Evolutionary conservation across 352 stramenopile genomes (phyloP).

Genomic region (Globisporangium alternatum): DNA sequence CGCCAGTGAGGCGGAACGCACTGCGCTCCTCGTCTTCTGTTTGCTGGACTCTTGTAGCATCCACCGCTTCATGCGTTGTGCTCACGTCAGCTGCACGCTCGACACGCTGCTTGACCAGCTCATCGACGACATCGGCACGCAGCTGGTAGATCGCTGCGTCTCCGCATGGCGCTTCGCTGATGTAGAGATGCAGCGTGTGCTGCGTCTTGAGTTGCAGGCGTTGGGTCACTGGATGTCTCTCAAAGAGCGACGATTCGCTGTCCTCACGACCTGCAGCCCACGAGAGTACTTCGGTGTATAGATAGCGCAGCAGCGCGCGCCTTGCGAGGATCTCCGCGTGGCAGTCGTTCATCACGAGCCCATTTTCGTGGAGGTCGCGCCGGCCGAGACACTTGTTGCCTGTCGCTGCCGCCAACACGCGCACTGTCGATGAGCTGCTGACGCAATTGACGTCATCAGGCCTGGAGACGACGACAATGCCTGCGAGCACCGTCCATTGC

Average conservation of each 20-base stretch:
- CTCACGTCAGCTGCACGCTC: conserved; percentile 14
- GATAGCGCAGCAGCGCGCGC: conserved; percentile 77
- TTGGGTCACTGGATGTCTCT: conserved; percentile 22
- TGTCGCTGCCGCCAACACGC: conserved; percentile 53
- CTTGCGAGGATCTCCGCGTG: conserved; percentile 91
- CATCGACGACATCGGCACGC: conserved; percentile 65
- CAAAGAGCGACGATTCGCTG: conserved; percentile 46
- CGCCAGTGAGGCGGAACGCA: conserved; percentile 58
- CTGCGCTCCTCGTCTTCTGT: conserved; percentile 28
- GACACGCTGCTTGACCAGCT: conserved; percentile 44
- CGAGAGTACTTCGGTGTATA: conserved; percentile 77
- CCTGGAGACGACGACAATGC: conserved; percentile 36
- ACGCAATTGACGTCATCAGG: neutral
- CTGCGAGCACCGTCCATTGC: conserved; percentile 69
- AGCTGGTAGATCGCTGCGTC: conserved; percentile 92
- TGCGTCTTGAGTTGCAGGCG: conserved; percentile 51
- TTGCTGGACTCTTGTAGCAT: neutral
- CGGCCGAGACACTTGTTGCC: conserved; percentile 82
- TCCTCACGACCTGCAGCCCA: conserved; percentile 21
- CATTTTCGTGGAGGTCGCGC: conserved; percentile 59
- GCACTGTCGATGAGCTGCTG: conserved; percentile 19
- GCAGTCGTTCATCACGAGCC: conserved; percentile 89
- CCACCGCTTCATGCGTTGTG: neutral
- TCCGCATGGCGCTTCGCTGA: conserved; percentile 92
- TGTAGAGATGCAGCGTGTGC: conserved; percentile 87